Base-by-base conservation (phyloP, 164 flowering plant genomes). In the Cinnamomum chago region DNA sequence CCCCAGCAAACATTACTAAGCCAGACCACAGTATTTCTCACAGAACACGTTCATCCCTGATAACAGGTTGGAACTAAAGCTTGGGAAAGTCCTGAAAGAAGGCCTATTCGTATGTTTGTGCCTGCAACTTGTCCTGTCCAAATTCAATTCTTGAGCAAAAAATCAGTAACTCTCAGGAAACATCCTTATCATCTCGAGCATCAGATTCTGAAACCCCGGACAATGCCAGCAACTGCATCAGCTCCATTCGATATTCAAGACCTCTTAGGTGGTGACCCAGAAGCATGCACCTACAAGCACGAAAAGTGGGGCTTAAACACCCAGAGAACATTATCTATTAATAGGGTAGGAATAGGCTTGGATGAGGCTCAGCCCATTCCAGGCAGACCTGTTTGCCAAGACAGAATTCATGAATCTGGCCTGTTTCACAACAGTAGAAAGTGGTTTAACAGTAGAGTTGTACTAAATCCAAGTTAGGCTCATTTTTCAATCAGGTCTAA, bases 231-330 rank as follows among this genome's bases (percentile, higher is more conserved):
- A 90, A 87, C 51, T 88, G 84, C 84, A 69, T 82, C 76, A 92
- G 87, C 84, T 90, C 88, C 83, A 87, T 67, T 17, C 97, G 86
- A 51, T 88, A 87, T 78, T 92, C 93, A 5, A 89, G 90, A 30
- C 95, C 97, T 83, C 91, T 90, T 1, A 92, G 86, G 79, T 90
- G 81, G 77, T 92, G 97, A 62, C 95, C 95, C 78, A 90, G 74
- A 73, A 92, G 84, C 95, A 92, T 90, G 78, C 93, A 92, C 97
- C 97, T 92, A 47, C 6, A 70, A 77, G 14, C 30, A 67, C 52
- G 12, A 35, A 22, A 68, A 22, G 25, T 20, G 12, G 25, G 22
- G 23, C 14, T 27, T 50, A 9, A 23, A 25, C 47, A 47, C 17
- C 60, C n/a, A 55, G 20, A 13, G 6, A 55, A 15, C 60, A 17